Conservation (phyloP, 352 stramenopile species). For the Globisporangium nagaii region DNA sequence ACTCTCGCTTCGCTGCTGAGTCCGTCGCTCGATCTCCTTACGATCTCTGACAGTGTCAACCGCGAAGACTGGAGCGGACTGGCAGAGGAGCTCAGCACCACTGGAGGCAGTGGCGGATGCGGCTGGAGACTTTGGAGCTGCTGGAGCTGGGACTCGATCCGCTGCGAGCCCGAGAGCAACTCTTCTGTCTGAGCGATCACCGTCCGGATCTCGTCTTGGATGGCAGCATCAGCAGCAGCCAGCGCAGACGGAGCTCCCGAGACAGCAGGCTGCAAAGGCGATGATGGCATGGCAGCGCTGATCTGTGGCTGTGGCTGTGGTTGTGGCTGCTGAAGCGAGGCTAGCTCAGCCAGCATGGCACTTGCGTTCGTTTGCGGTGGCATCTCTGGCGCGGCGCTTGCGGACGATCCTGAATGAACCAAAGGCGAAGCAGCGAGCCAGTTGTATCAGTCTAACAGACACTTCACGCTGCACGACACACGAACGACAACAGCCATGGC, state of each 20-base stretch:
- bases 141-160: background rate
- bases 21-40: background rate
- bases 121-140: background rate
- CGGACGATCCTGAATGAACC: background rate
- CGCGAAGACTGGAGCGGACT: constrained; percentile 1
- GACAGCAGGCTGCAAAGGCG: background rate
- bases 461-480: background rate
- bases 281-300: background rate
- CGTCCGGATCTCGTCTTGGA: constrained; percentile 12
- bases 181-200: constrained; percentile 14
- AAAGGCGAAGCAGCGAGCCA: background rate
- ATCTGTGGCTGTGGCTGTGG: background rate
- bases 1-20: background rate
- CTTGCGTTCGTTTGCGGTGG: background rate
- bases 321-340: background rate
- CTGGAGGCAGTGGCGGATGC: background rate
- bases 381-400: too few relatives aligned
- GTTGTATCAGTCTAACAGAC: background rate
- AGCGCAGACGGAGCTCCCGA: background rate
- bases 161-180: constrained; percentile 1
- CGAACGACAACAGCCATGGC: background rate
- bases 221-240: background rate
- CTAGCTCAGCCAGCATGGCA: background rate
- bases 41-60: background rate
- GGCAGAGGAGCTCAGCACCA: background rate